Conservation (phyloP, 768 basidiomycete species). For the Agaricus subrufescens region DNA sequence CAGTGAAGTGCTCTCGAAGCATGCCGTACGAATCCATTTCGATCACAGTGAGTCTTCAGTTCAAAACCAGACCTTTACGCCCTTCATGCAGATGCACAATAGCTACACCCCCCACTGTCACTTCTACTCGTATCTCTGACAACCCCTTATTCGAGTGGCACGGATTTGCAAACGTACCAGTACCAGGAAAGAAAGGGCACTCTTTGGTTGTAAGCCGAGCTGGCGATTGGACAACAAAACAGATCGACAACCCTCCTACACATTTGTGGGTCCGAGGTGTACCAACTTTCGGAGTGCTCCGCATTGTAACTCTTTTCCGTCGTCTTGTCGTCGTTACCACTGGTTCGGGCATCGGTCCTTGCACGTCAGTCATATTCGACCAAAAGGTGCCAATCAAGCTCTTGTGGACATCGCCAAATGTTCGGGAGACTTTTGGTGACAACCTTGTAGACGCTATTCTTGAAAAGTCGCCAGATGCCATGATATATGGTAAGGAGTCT, state of each 20-base stretch:
- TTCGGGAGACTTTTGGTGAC: constrained; percentile 58
- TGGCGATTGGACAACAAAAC: constrained; percentile 55
- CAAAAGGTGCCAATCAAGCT: constrained; percentile 46
- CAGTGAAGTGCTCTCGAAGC: constrained; percentile 47
- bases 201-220: constrained; percentile 52
- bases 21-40: constrained; percentile 56
- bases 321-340: constrained; percentile 56
- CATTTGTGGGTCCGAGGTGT: constrained; percentile 56
- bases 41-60: constrained; percentile 41
- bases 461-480: constrained; percentile 48
- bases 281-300: constrained; percentile 50
- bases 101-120: constrained; percentile 43
- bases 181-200: constrained; percentile 43
- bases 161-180: constrained; percentile 50
- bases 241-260: constrained; percentile 49
- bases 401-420: constrained; percentile 61
- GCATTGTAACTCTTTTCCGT: constrained; percentile 51
- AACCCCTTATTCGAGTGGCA: constrained; percentile 55
- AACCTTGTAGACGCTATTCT: constrained; percentile 53
- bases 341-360: constrained; percentile 57
- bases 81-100: background rate
- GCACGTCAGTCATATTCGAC: constrained; percentile 50
- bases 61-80: background rate
- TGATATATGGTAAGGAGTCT: constrained; percentile 43
- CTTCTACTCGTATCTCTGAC: constrained; percentile 40